Base-by-base conservation (phyloP, 78 protist genomes). In the Pelomyxa schiedti region DNA sequence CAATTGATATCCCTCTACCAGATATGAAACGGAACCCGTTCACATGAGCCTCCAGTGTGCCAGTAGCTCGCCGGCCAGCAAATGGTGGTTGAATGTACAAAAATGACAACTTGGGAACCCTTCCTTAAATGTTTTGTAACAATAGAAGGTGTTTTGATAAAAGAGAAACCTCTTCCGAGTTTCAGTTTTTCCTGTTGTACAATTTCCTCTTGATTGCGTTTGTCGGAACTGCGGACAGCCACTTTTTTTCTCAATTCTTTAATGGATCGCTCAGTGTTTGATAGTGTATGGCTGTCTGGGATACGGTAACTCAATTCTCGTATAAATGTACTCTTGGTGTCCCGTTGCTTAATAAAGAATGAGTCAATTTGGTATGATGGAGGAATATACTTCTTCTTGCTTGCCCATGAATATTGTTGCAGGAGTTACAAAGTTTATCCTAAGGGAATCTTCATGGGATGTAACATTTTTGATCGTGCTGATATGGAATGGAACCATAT, bases 11-110 rank as follows among this genome's bases (percentile, higher is more conserved):
- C 63, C 24, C 36, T 52, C 36, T 24, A 52, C 24, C 63, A n/a
- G n/a, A n/a, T n/a, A n/a, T 30, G 92, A 84, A 95, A 22, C 98
- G 77, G 29, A 95, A 42, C 70, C 98, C 98, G 71, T 95, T 95
- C 22, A 41, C 66, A 79, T 95, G 98, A 5, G 86, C 83, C 47
- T 94, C 94, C 7, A 95, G 71, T 9, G 6, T n/a, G 65, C 97
- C 97, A 1, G 42, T 35, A 26, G 82, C 42, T 43, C 82, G 74
- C 42, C 76, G 70, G n/a, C 83, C 88, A 0, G 76, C 8, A 2
- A 87, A 26, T 29, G 73, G 71, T 29, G 97, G 95, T n/a, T 92
- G 80, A 16, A 86, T 52, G 26, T n/a, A 38, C 2, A 90, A 75
- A 36, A 89, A 87, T 38, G 76, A 29, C 47, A 92, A 74, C 3